A percentile compares a stretch with the other conserved stretches of the same genome.
Conservation (phyloP, 2,329 filamentous ascomycete species). For the Pyrenochaeta sp. region DNA sequence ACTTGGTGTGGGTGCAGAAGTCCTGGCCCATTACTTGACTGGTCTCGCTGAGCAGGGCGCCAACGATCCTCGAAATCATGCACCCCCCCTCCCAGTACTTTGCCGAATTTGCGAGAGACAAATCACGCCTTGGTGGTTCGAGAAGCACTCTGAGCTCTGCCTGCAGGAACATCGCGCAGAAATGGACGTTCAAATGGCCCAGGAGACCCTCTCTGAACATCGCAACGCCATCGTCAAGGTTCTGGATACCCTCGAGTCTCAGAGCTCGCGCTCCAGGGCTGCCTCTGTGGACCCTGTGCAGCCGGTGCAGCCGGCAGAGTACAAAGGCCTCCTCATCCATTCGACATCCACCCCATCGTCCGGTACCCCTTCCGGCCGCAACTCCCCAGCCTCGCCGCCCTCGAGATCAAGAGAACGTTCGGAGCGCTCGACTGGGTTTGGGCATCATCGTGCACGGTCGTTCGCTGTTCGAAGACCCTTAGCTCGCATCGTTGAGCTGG, state of each 20-base stretch:
- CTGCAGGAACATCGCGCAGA: conserved; percentile 95
- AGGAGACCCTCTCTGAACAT: conserved; percentile 91
- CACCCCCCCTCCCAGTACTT: conserved; percentile 83
- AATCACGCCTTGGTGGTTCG: conserved; percentile 99
- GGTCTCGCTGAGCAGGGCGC: conserved; percentile 83
- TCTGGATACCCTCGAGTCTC: conserved; percentile 86
- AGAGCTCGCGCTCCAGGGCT: conserved; percentile 68
- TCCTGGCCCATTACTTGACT: conserved; percentile 92
- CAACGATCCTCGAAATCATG: conserved; percentile 76
- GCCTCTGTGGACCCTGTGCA: conserved; percentile 59
- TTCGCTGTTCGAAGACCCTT: conserved; percentile 92
- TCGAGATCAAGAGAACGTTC: conserved; percentile 75
- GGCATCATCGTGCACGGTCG: conserved; percentile 82
- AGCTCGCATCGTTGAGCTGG: conserved; percentile 90
- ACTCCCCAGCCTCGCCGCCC: conserved; percentile 71
- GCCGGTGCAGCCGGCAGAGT: conserved; percentile 72
- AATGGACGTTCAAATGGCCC: conserved; percentile 96
- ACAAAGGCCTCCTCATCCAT: conserved; percentile 87
- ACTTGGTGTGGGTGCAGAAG: conserved; percentile 90
- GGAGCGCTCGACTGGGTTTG: conserved; percentile 73
- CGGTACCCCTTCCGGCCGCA: conserved; percentile 74
- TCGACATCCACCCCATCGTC: conserved; percentile 72
- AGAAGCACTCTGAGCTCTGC: conserved; percentile 97
- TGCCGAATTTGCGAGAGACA: conserved; percentile 98
- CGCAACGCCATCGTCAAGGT: conserved; percentile 95